Percentiles rank a stretch among this genome's conserved stretches.
phyloP scores from a whole-genome alignment of 129 eudicot genomes.

The Flaveria brownii region DNA sequence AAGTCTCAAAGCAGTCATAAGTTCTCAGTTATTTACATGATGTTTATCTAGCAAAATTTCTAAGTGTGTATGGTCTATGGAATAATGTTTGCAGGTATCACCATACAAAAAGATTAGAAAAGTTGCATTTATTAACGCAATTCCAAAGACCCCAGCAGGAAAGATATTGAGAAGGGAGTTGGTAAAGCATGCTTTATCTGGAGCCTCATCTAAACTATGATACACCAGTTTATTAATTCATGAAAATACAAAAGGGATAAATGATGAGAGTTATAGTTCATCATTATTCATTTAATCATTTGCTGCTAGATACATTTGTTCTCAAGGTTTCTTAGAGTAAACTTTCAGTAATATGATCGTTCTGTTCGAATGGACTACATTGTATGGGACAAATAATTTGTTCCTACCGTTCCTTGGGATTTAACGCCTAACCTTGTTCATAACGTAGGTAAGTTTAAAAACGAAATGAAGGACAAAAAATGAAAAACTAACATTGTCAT shows the following conservation, averaged over 20 bases:
- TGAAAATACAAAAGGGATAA: background rate
- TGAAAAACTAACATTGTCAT: no score
- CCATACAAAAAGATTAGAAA: slow-evolving; percentile 90
- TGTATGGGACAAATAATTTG: background rate
- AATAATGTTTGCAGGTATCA: slow-evolving; percentile 58
- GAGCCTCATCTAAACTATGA: slow-evolving; percentile 63
- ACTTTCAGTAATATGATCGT: background rate
- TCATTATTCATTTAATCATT: background rate
- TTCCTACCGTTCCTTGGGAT: background rate
- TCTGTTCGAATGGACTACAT: background rate
- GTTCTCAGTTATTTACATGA: background rate
- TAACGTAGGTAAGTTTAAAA: no score
- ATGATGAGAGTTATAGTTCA: slow-evolving; percentile 2
- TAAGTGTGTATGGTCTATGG: background rate
- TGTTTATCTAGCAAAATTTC: background rate
- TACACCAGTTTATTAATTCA: slow-evolving; percentile 1
- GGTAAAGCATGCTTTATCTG: slow-evolving; percentile 60
- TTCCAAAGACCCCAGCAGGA: slow-evolving; percentile 83
- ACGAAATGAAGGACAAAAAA: no score
- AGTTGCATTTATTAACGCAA: slow-evolving; percentile 62
- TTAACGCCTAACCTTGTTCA: background rate
- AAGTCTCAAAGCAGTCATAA: background rate
- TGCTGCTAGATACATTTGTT: background rate
- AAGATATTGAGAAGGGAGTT: slow-evolving; percentile 87
- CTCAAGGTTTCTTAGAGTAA: background rate